A percentile compares a stretch with the other conserved stretches of the same genome.
phyloP scores from a whole-genome alignment of 805 yeast species.

The Lipomyces oligophaga region DNA sequence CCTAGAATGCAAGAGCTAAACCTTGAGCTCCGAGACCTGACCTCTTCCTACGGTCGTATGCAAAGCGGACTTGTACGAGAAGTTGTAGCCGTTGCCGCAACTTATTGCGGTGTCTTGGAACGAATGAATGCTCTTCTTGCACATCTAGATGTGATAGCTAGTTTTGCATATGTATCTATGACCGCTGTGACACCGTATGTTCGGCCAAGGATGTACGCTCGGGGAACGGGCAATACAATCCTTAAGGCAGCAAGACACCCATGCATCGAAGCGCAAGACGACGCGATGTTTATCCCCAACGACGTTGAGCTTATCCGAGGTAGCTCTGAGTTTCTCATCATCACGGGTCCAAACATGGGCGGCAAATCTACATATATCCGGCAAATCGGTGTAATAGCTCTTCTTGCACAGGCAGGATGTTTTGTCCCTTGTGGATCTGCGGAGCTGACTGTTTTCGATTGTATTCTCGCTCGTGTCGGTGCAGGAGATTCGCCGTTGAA shows the following conservation, averaged over 20 bases:
- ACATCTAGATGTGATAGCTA: conserved; percentile 73
- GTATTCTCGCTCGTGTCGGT: conserved; percentile 94
- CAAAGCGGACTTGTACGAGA: conserved; percentile 79
- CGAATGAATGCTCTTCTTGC: conserved; percentile 62
- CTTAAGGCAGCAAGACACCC: conserved; percentile 88
- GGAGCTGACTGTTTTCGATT: conserved; percentile 80
- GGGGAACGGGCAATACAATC: conserved; percentile 43
- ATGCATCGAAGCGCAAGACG: conserved; percentile 88
- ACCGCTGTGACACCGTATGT: conserved; percentile 80
- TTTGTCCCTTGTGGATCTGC: conserved; percentile 79
- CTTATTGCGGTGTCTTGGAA: conserved; percentile 76
- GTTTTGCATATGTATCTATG: conserved; percentile 81
- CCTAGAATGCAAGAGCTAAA: conserved; percentile 57
- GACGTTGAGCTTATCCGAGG: conserved; percentile 66
- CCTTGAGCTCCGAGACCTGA: conserved; percentile 53
- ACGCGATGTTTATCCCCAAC: conserved; percentile 83
- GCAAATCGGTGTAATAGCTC: conserved; percentile 80
- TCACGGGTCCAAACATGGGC: conserved; percentile 98
- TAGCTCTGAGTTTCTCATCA: conserved; percentile 66
- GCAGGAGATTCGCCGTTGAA: conserved; percentile 97
- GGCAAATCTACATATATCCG: conserved; percentile 93
- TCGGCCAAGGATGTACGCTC: conserved; percentile 63
- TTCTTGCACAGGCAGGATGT: conserved; percentile 87
- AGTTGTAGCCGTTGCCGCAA: conserved; percentile 71
- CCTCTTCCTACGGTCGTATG: conserved; percentile 64